phyloP scores from a whole-genome alignment of 2,329 filamentous ascomycete species.

The Neonectria neomacrospora region DNA sequence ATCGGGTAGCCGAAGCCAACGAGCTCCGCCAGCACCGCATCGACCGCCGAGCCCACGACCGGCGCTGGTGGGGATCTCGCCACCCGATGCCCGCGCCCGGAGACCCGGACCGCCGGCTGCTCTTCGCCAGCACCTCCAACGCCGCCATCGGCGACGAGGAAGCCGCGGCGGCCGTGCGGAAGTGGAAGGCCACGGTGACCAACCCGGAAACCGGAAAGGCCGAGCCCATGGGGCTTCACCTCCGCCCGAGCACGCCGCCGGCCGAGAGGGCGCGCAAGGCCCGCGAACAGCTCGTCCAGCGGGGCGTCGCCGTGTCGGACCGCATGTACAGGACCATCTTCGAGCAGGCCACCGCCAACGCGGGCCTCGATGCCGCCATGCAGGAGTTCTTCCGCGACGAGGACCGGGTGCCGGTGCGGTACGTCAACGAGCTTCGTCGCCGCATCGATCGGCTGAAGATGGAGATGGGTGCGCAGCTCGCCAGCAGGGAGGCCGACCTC shows the following conservation, averaged over 20 bases:
- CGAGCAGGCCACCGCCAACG: slow-evolving; percentile 17
- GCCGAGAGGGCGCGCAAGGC: slow-evolving; percentile 25
- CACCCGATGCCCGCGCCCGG: slow-evolving; percentile 2
- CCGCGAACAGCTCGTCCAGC: slow-evolving; percentile 16
- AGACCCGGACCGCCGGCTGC: slow-evolving; percentile 25
- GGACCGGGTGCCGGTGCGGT: slow-evolving; percentile 18
- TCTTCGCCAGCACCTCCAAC: slow-evolving; percentile 21
- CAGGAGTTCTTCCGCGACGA: slow-evolving; percentile 24
- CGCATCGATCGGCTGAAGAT: slow-evolving; percentile 28
- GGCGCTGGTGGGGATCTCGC: slow-evolving; percentile 20
- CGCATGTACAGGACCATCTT: slow-evolving; percentile 23
- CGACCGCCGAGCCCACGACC: background rate
- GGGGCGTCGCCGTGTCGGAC: slow-evolving; percentile 11
- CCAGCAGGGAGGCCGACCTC: background rate
- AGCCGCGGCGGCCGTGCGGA: background rate
- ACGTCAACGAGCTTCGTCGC: slow-evolving; percentile 26
- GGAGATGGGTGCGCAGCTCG: slow-evolving; percentile 21
- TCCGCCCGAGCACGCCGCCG: slow-evolving; percentile 31
- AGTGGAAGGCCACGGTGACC: slow-evolving; percentile 9
- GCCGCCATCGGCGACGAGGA: slow-evolving; percentile 13
- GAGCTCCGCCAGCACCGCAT: background rate
- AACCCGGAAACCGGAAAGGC: background rate
- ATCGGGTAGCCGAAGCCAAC: background rate
- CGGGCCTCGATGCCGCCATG: slow-evolving; percentile 26
- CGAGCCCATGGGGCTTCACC: slow-evolving; percentile 20